Conservation (phyloP, 257 asterid genomes). For the Solanum clarkiae region DNA sequence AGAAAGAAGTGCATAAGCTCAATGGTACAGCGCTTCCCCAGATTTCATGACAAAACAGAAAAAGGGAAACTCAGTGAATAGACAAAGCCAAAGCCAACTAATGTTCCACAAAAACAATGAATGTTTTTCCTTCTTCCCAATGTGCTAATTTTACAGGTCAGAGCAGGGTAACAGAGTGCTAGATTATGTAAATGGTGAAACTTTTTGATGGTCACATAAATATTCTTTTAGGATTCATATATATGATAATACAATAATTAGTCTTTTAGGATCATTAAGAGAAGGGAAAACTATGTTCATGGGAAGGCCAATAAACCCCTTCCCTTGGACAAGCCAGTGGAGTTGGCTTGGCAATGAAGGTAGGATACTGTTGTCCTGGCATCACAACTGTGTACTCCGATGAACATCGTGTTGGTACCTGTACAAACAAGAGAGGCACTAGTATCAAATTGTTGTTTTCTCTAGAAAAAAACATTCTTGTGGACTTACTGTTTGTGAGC, state of each 20-base stretch:
- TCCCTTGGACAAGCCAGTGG: slow-evolving; percentile 73
- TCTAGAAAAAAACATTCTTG: no score
- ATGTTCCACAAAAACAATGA: neutral
- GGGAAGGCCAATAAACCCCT: slow-evolving; percentile 51
- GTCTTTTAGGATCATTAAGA: neutral
- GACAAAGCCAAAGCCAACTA: neutral
- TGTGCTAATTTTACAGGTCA: neutral
- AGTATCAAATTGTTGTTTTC: no score
- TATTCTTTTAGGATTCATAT: neutral
- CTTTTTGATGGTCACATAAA: neutral
- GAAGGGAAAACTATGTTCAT: slow-evolving; percentile 16
- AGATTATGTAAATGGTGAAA: neutral
- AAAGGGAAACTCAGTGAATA: neutral
- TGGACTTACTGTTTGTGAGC: slow-evolving; percentile 14
- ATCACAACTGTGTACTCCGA: slow-evolving; percentile 59
- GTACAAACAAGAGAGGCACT: neutral
- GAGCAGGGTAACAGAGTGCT: neutral
- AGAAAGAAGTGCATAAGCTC: neutral
- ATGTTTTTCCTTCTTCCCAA: neutral
- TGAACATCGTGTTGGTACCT: slow-evolving; percentile 39
- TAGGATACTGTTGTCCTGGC: slow-evolving; percentile 84
- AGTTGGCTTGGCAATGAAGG: slow-evolving; percentile 76
- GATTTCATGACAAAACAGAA: neutral
- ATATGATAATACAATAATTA: neutral
- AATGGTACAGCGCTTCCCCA: neutral